Evolutionary conservation across 257 asterid genomes (phyloP), one percentile per base, ranked within the genome.

Genomic region (Orobanche coerulescens): DNA sequence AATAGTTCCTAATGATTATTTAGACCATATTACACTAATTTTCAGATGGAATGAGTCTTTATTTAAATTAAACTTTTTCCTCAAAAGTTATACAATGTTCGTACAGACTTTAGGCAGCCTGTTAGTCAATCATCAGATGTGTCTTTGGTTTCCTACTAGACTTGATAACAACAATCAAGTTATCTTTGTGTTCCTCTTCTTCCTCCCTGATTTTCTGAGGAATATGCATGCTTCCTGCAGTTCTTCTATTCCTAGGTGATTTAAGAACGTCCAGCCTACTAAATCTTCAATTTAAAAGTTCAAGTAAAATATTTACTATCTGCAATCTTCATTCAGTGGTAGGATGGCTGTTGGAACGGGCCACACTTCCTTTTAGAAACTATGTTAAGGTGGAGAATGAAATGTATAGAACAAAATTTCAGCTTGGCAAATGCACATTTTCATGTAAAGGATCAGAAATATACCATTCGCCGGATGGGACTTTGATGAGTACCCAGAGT

Each of bases 221-320:
- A 9, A 5, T 2, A 3, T 62, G 13, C 14, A 30, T 18, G 48
- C 68, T 47, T 33, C 57, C 49, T 19, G 6, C 47, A 40, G 11
- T 59, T 3, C 26, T 42, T 24, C 28, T 37, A 24, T 12, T 51
- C 36, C 28, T 20, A 33, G 23, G 36, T 50, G 23, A 49, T 4
- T 15, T 31, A 31, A 46, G 57, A 47, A 31, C 20, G 18, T 47
- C 66, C 44, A 46, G 36, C 36, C 65, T 44, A 23, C 22, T 58
- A 34, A 34, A 30, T 33, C 60, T 49, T 49, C 60, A 33, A 36
- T 49, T 33, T 37, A 16, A 60, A 30, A 39, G 53, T 60, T 60
- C 34, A 24, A 22, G 24, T 23, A 59, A 39, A 22, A n/a, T 22
- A 24, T 16, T 26, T 25, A 28, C 66, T 13, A n/a, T 42, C 42